These are phyloP conservation scores for Rhizophlyctis rosea DNA, from an alignment of 192 early-diverging fungal species.

Conservation along the genomic window DNA sequence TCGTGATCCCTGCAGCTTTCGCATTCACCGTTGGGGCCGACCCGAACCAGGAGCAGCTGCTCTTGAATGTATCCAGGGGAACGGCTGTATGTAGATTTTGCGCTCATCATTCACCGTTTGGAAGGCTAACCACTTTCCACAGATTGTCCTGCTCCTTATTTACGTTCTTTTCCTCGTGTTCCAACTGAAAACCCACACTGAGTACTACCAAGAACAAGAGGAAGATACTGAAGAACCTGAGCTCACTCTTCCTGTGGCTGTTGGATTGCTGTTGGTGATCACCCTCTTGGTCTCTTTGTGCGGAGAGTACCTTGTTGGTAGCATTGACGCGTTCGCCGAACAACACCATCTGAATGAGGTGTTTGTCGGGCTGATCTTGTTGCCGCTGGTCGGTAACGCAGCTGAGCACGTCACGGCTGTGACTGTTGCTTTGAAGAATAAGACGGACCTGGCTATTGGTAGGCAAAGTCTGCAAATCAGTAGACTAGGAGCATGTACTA, in stretches of 20 bases:
- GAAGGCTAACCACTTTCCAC: background rate
- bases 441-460: constrained; percentile 89
- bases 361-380: constrained; percentile 87
- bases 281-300: constrained; percentile 74
- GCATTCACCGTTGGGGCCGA: constrained; percentile 7
- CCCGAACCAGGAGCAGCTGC: constrained; percentile 5
- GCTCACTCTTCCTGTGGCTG: constrained; percentile 41
- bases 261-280: constrained; percentile 63
- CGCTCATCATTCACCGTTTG: background rate
- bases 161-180: constrained; percentile 64
- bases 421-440: constrained; percentile 75
- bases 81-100: constrained; percentile 25
- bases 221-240: constrained; percentile 15
- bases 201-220: constrained; percentile 28
- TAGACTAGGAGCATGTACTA: background rate
- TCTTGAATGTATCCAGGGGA: constrained; percentile 30
- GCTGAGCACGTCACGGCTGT: constrained; percentile 87
- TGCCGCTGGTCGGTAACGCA: constrained; percentile 91
- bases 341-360: constrained; percentile 69
- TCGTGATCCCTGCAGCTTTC: constrained; percentile 32
- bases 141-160: constrained; percentile 43
- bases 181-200: constrained; percentile 81
- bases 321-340: constrained; percentile 73
- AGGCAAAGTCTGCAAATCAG: too few relatives aligned
- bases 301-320: constrained; percentile 81